A percentile compares a stretch with the other conserved stretches of the same genome.
Conservation (phyloP, 352 stramenopile species). For the Globisporangium spinosum region DNA sequence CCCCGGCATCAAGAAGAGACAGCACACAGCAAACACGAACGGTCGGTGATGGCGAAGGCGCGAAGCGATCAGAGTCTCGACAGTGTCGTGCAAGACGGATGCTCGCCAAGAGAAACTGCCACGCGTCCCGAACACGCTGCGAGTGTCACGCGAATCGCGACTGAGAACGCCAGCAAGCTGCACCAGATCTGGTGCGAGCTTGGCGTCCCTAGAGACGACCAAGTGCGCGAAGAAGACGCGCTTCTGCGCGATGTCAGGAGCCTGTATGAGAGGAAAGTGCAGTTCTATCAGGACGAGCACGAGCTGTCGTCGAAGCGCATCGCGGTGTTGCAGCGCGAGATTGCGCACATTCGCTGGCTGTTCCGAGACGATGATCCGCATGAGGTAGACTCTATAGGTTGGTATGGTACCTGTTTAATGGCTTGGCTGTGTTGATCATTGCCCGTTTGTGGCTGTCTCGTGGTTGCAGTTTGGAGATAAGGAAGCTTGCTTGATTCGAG, state of each 20-base stretch:
- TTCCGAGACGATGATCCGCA: conserved; percentile 32
- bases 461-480: conserved; percentile 12
- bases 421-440: neutral
- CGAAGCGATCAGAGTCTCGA: neutral
- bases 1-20: neutral
- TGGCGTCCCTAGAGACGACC: conserved; percentile 26
- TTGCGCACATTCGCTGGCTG: conserved; percentile 31
- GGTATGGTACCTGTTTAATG: neutral
- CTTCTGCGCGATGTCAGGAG: conserved; percentile 6
- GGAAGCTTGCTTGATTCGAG: conserved; percentile 20
- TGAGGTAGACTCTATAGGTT: neutral
- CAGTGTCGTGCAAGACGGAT: too few species aligned
- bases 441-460: too few species aligned
- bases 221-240: conserved; percentile 26
- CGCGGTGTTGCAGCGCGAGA: conserved; percentile 26
- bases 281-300: conserved; percentile 20
- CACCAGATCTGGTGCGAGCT: conserved; percentile 32
- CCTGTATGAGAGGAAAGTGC: conserved; percentile 11
- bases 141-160: conserved; percentile 5
- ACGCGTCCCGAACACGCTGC: neutral
- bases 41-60: neutral
- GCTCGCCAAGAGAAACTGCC: neutral
- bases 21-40: neutral
- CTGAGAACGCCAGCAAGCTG: conserved; percentile 21
- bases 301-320: conserved; percentile 23